Conservation (phyloP, 148 eudicot genomes). For the Euryodendron excelsum region DNA sequence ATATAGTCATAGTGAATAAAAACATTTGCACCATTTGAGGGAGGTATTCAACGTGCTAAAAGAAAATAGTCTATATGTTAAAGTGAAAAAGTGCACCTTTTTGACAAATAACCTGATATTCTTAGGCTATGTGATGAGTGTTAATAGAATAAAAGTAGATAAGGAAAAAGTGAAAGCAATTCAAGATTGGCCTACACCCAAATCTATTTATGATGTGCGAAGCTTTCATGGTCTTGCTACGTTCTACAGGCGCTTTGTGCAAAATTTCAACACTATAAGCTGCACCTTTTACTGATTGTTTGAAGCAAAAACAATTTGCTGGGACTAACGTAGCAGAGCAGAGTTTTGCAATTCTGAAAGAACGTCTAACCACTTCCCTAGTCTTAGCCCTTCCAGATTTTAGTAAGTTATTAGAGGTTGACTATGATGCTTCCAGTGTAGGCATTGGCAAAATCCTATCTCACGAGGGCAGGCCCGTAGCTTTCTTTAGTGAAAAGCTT, state of each 20-base stretch:
- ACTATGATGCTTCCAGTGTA: neutral
- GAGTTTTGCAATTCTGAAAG: neutral
- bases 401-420: neutral
- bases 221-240: conserved; percentile 15
- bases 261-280: conserved; percentile 12
- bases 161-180: neutral
- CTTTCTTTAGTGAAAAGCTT: conserved; percentile 1
- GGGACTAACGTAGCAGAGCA: neutral
- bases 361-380: neutral
- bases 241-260: conserved; percentile 4
- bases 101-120: neutral
- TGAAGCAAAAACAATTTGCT: neutral
- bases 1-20: neutral
- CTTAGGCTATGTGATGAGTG: neutral
- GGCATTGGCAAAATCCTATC: neutral
- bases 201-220: neutral
- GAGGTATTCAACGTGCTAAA: neutral
- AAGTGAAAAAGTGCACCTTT: conserved; percentile 2
- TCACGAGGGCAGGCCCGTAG: neutral
- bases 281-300: conserved; percentile 7
- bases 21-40: neutral
- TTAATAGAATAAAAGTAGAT: conserved; percentile 6
- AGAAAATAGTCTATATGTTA: neutral
- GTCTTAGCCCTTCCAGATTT: neutral
- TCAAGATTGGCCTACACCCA: neutral